Percentiles rank a stretch among this genome's conserved stretches.
Evolutionary conservation across 306 rosid species (phyloP).

Genomic region (Glycine tomentella): DNA sequence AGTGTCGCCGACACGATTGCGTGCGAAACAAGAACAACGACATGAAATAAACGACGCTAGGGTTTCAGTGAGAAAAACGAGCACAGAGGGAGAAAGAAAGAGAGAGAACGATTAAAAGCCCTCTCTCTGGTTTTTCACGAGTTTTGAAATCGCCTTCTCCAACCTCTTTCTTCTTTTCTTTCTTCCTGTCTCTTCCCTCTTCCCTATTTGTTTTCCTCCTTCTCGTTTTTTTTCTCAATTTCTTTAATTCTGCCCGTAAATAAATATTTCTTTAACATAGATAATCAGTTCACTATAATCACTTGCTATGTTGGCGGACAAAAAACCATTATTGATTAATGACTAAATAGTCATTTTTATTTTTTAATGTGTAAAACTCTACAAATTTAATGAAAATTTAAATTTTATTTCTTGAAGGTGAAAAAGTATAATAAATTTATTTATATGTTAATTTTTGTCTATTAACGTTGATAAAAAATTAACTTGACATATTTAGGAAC

Average conservation of each 20-base stretch:
- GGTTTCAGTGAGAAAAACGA: constrained; percentile 46
- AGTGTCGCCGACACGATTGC: constrained; percentile 41
- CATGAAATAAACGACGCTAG: constrained; percentile 40
- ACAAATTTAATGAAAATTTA: no score
- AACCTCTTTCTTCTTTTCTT: no score
- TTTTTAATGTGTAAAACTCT: no score
- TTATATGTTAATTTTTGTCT: no score
- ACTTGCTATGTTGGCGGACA: constrained; percentile 17
- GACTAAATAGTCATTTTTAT: no score
- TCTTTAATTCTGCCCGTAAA: not conserved
- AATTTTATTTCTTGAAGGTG: no score
- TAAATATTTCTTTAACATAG: not conserved
- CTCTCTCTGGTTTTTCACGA: constrained; percentile 36
- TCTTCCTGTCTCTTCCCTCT: not conserved
- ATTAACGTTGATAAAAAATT: no score
- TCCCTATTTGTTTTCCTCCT: not conserved
- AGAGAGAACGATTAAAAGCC: constrained; percentile 37
- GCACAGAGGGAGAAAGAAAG: constrained; percentile 6
- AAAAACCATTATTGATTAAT: constrained; percentile 18
- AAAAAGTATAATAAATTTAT: no score
- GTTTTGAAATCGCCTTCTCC: constrained; percentile 48
- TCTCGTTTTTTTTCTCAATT: not conserved
- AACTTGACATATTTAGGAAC: no score
- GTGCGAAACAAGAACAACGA: constrained; percentile 35
- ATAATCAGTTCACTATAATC: not conserved